These are phyloP conservation scores for Hypomyces perniciosus DNA, from an alignment of 2,329 filamentous ascomycete species.

Conservation along the genomic window DNA sequence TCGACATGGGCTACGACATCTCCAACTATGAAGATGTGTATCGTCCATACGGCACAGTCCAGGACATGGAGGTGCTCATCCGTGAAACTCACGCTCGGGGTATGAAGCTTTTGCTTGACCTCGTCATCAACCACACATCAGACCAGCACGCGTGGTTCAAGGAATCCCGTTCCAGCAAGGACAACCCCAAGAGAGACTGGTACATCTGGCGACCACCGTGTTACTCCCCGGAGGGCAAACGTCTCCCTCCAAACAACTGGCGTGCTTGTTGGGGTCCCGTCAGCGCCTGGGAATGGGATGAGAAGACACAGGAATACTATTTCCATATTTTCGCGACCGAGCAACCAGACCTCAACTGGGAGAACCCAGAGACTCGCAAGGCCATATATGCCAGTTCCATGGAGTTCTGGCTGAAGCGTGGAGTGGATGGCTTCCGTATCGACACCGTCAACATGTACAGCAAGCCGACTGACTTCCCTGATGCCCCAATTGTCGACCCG, in stretches of 20 bases:
- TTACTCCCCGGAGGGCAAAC: slow-evolving; percentile 49
- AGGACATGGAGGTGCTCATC: slow-evolving; percentile 59
- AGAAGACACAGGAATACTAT: slow-evolving; percentile 68
- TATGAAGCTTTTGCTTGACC: slow-evolving; percentile 67
- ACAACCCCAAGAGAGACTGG: slow-evolving; percentile 63
- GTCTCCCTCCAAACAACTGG: slow-evolving; percentile 73
- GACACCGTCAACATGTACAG: slow-evolving; percentile 70
- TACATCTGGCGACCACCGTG: slow-evolving; percentile 54
- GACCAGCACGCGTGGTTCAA: slow-evolving; percentile 67
- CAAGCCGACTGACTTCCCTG: slow-evolving; percentile 53
- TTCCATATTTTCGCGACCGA: slow-evolving; percentile 68
- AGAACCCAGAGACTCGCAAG: slow-evolving; percentile 58
- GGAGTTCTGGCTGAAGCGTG: slow-evolving; percentile 72
- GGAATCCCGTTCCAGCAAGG: slow-evolving; percentile 55
- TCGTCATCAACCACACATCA: slow-evolving; percentile 74
- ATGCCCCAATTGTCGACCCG: slow-evolving; percentile 49
- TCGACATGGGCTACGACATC: slow-evolving; percentile 68
- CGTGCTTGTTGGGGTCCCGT: slow-evolving; percentile 53
- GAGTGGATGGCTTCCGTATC: slow-evolving; percentile 68
- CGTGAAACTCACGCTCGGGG: slow-evolving; percentile 52
- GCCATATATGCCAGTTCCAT: slow-evolving; percentile 68
- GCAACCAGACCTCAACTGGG: slow-evolving; percentile 82
- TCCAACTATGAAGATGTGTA: slow-evolving; percentile 62
- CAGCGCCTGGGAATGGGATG: slow-evolving; percentile 65
- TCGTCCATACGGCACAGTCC: slow-evolving; percentile 58